phyloP scores from a whole-genome alignment of 2,329 filamentous ascomycete species.

The Diplodia seriata region DNA sequence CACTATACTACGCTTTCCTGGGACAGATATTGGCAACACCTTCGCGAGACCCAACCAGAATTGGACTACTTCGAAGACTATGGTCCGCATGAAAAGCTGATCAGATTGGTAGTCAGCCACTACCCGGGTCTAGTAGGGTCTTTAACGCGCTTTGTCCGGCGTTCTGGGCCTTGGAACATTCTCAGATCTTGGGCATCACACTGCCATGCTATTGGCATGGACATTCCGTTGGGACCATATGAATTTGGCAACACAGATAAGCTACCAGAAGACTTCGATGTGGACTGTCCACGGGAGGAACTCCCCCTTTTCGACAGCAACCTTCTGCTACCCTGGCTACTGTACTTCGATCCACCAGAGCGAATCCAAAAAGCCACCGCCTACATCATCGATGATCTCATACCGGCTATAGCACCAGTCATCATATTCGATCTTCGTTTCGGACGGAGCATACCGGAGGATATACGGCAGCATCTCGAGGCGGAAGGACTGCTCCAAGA shows the following conservation, averaged over 20 bases:
- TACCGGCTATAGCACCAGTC: neutral
- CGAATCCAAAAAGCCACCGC: neutral
- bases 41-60: neutral
- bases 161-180: neutral
- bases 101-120: neutral
- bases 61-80: neutral
- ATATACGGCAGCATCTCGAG: neutral
- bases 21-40: neutral
- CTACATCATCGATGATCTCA: neutral
- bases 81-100: neutral
- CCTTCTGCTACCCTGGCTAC: rapidly evolving
- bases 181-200: neutral
- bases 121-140: neutral
- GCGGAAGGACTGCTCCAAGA: neutral
- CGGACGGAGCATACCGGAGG: neutral
- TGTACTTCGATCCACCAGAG: neutral
- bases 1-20: rapidly evolving
- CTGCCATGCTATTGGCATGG: too few relatives aligned
- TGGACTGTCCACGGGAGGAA: neutral
- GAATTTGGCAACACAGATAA: too few relatives aligned
- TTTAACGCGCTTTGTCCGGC: neutral
- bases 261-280: neutral
- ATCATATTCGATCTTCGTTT: neutral
- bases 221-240: too few relatives aligned
- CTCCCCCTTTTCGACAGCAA: neutral